Evolutionary conservation across 2,329 filamentous ascomycete species (phyloP), one percentile per base, ranked within the genome.

Genomic region (Aspergillus puulaauensis): DNA sequence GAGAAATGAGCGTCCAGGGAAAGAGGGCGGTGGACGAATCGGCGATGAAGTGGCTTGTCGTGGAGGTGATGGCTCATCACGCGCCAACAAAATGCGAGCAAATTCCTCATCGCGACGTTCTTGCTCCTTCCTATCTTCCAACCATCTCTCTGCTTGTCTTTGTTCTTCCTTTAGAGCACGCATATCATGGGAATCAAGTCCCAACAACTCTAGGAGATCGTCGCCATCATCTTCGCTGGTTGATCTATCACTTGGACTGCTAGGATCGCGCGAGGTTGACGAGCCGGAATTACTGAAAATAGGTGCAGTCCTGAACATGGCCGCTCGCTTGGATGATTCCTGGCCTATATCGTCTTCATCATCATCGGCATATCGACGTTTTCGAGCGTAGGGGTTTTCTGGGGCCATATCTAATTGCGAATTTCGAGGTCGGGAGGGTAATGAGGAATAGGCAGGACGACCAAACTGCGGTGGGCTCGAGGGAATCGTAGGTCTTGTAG

Each of bases 61-160:
- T 41, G 57, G 31, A 17, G 58, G 61, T 17, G 54, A 54, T 9
- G 63, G 49, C 14, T 66, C 61, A 50, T 60, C 66, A 66, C 48
- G 65, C 62, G 27, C 73, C 60, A 76, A 71, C 12, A 79, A 64
- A 24, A 59, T 68, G 46, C 72, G 71, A 35, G 77, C 76, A 56
- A 73, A 64, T 59, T 73, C 72, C n/a, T 62, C 74, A 56, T 78
- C 75, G 35, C 63, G 67, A 19, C 68, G 71, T 56, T 74, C 72
- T 61, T 74, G 71, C 52, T 71, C 68, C 44, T 62, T 66, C 17
- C 68, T 67, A 37, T 68, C 57, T 53, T 68, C 48, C 12, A 74
- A 59, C 64, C 64, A 72, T 49, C 63, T 56, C 57, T 73, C 69
- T n/a, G 71, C 70, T 56, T 66, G 61, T 46, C 57, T 61, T 35